Percentiles rank a stretch among this genome's conserved stretches.
Evolutionary conservation across 768 basidiomycete species (phyloP).

Genomic region (Sarcodon aspratus): DNA sequence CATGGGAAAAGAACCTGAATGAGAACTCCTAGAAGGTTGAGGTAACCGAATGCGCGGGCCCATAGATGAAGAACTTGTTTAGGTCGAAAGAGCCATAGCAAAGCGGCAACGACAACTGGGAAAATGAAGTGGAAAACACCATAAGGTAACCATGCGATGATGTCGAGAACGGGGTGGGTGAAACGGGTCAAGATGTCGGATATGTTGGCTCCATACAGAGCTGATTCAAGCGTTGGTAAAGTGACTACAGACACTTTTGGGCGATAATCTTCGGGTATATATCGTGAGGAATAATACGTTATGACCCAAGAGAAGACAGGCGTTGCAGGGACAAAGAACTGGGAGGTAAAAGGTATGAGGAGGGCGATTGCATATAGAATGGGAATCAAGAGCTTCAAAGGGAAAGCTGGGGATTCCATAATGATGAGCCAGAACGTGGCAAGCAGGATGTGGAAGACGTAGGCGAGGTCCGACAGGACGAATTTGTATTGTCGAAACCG

Average conservation of each 20-base stretch:
- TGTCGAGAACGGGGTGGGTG: slow-evolving; percentile 86
- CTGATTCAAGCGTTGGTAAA: slow-evolving; percentile 88
- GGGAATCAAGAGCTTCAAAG: slow-evolving; percentile 70
- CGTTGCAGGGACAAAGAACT: slow-evolving; percentile 83
- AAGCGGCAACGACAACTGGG: slow-evolving; percentile 78
- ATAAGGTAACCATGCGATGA: slow-evolving; percentile 94
- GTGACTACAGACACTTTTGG: slow-evolving; percentile 86
- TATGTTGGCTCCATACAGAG: slow-evolving; percentile 95
- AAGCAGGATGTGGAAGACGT: slow-evolving; percentile 52
- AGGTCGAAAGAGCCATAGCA: slow-evolving; percentile 84
- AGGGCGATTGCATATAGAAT: slow-evolving; percentile 56
- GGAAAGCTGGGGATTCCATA: slow-evolving; percentile 60
- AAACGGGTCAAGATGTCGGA: slow-evolving; percentile 93
- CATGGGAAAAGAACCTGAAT: slow-evolving; percentile 86
- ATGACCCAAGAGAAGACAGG: slow-evolving; percentile 84
- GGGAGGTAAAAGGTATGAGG: slow-evolving; percentile 76
- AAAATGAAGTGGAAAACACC: slow-evolving; percentile 86
- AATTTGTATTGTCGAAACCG: slow-evolving; percentile 49
- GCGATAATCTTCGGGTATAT: slow-evolving; percentile 65
- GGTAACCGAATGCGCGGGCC: slow-evolving; percentile 82
- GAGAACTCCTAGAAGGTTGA: slow-evolving; percentile 84
- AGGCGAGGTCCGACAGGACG: slow-evolving; percentile 42
- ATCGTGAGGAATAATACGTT: slow-evolving; percentile 77
- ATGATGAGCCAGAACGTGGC: slow-evolving; percentile 63
- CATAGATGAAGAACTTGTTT: slow-evolving; percentile 75